These are phyloP conservation scores for Trichophyton rubrum DNA, from an alignment of 2,329 filamentous ascomycete species.

Conservation along the genomic window DNA sequence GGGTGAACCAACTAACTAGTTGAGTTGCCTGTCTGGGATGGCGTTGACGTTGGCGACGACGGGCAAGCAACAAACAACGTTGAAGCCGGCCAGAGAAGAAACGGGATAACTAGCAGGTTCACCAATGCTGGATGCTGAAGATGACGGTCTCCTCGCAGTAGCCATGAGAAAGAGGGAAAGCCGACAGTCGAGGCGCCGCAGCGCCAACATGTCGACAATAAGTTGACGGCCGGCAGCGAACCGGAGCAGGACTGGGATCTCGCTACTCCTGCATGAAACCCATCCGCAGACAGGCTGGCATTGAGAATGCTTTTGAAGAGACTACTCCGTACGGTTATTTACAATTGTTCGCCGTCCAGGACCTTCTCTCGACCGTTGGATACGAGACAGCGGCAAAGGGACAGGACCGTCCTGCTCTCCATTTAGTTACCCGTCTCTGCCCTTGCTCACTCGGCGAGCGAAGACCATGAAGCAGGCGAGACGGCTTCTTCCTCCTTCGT, in stretches of 20 bases:
- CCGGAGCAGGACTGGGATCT: neutral
- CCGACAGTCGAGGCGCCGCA: neutral
- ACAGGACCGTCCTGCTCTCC: too few species aligned
- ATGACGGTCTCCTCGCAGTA: neutral
- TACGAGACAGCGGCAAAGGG: neutral
- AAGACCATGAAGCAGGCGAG: neutral
- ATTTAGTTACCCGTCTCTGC: neutral
- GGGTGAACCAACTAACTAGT: too few species aligned
- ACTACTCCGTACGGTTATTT: neutral
- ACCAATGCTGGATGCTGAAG: neutral
- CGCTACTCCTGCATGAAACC: neutral
- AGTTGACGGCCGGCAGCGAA: neutral
- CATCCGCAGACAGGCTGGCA: neutral
- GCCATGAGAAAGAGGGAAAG: neutral
- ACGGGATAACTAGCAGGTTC: too few species aligned
- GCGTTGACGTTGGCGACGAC: too few species aligned
- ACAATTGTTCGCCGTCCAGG: neutral
- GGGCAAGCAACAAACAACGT: too few species aligned
- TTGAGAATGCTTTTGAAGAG: neutral
- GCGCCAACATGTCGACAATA: neutral
- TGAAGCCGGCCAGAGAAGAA: too few species aligned
- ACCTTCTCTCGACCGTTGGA: neutral
- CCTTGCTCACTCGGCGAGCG: neutral
- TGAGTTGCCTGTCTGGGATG: too few species aligned
- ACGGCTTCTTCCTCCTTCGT: neutral